Percentiles rank a stretch among this genome's conserved stretches.
phyloP scores from a whole-genome alignment of 176 grass and related monocot genomes.

The Oryza meridionalis region DNA sequence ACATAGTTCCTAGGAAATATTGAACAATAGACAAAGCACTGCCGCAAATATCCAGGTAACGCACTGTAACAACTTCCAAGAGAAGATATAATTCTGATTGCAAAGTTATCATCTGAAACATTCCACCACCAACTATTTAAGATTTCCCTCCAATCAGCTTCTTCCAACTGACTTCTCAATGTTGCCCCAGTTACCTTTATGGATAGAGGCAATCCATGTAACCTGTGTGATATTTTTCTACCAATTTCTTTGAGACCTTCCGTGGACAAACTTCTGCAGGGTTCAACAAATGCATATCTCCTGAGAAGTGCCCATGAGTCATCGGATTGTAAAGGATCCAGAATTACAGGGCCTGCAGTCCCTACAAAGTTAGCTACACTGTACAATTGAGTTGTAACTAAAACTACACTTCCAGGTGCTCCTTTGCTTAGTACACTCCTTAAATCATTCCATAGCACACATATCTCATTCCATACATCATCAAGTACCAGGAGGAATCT shows the following conservation, averaged over 20 bases:
- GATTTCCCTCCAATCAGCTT: conserved; percentile 25
- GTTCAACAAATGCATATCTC: conserved; percentile 15
- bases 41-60: conserved; percentile 43
- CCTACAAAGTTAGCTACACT: conserved; percentile 36
- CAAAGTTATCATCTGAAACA: neutral
- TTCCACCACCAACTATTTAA: conserved; percentile 64
- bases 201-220: conserved; percentile 41
- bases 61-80: conserved; percentile 43
- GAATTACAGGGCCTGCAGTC: conserved; percentile 27
- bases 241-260: conserved; percentile 7
- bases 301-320: conserved; percentile 40
- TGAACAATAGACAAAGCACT: conserved; percentile 51
- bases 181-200: conserved; percentile 26
- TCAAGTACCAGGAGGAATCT: conserved; percentile 28
- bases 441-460: conserved; percentile 18
- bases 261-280: neutral
- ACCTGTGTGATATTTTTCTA: conserved; percentile 23
- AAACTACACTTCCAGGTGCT: conserved; percentile 35
- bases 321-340: conserved; percentile 7
- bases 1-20: conserved; percentile 52
- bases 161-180: conserved; percentile 23
- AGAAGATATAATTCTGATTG: conserved; percentile 33
- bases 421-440: conserved; percentile 22
- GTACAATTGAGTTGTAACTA: neutral
- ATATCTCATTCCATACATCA: conserved; percentile 25